phyloP scores from a whole-genome alignment of 2,329 filamentous ascomycete species.

The Nemania sp. region DNA sequence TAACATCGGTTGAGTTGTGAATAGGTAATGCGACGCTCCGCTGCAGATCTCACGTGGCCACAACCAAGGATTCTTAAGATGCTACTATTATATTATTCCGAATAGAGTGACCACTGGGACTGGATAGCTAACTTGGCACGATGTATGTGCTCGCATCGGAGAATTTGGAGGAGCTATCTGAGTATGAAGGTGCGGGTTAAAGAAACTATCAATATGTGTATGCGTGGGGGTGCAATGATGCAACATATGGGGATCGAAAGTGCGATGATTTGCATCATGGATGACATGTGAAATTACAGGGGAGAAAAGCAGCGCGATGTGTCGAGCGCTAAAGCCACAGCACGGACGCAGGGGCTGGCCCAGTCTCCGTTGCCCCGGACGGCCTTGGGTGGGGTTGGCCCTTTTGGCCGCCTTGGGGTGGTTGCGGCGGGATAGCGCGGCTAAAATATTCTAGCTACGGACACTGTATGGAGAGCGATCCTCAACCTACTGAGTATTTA shows the following conservation, averaged over 20 bases:
- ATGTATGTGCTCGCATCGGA: too few species aligned
- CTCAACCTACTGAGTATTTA: background rate
- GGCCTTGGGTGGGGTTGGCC: slow-evolving; percentile 6
- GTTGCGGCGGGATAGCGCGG: slow-evolving; percentile 21
- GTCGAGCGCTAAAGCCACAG: slow-evolving; percentile 12
- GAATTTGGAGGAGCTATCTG: too few species aligned
- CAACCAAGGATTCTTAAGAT: background rate
- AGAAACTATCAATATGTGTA: too few species aligned
- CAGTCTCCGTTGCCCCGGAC: slow-evolving; percentile 19
- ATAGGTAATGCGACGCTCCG: background rate
- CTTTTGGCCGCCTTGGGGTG: slow-evolving; percentile 6
- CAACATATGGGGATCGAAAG: background rate
- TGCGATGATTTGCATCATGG: too few species aligned
- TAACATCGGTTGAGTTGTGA: background rate
- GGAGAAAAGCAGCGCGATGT: background rate
- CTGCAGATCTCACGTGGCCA: slow-evolving; percentile 1
- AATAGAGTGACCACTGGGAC: background rate
- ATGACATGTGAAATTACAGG: slow-evolving; percentile 21
- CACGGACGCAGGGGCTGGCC: background rate
- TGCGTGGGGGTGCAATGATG: background rate
- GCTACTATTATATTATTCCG: slow-evolving; percentile 13
- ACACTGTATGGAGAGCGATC: background rate
- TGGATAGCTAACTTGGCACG: too few species aligned
- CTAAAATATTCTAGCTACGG: slow-evolving; percentile 2
- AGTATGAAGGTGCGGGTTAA: too few species aligned